These are phyloP conservation scores for Eutrema heterophyllum DNA, from an alignment of 345 rosid species.

Conservation along the genomic window DNA sequence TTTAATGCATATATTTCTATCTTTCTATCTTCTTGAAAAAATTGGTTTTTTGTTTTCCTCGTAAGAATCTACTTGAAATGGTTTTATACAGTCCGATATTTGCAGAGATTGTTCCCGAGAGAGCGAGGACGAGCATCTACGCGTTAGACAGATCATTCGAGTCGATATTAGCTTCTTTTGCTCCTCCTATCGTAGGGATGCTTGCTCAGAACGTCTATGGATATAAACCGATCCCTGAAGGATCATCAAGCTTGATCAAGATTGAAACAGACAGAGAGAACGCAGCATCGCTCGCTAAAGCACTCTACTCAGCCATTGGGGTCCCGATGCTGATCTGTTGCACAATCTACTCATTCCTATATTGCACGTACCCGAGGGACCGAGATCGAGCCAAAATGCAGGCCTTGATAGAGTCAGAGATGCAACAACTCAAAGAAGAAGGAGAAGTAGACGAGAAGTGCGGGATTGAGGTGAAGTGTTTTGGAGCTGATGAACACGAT, in stretches of 20 bases:
- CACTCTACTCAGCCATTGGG: slow-evolving; percentile 70
- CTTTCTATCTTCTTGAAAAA: neutral
- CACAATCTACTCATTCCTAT: slow-evolving; percentile 66
- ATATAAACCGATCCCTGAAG: slow-evolving; percentile 59
- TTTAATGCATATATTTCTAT: neutral
- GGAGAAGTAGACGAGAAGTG: slow-evolving; percentile 9
- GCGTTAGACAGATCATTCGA: slow-evolving; percentile 85
- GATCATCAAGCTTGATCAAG: slow-evolving; percentile 41
- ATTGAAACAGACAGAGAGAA: slow-evolving; percentile 66
- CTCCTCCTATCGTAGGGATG: slow-evolving; percentile 83
- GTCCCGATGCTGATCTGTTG: slow-evolving; percentile 75
- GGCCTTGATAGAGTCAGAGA: slow-evolving; percentile 66
- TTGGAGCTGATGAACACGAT: slow-evolving; percentile 23
- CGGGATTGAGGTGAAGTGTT: slow-evolving; percentile 31
- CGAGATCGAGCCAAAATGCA: slow-evolving; percentile 73
- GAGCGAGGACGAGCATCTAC: slow-evolving; percentile 74
- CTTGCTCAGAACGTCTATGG: slow-evolving; percentile 84
- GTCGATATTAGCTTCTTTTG: slow-evolving; percentile 75
- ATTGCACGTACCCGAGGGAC: slow-evolving; percentile 77
- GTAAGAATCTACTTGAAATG: neutral
- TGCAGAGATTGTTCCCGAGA: slow-evolving; percentile 92
- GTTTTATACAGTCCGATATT: slow-evolving; percentile 70
- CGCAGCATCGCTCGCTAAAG: slow-evolving; percentile 79
- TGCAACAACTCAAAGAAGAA: slow-evolving; percentile 39
- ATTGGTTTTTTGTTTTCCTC: neutral